Evolutionary conservation across 1,284 basidiomycete genomes (phyloP), one percentile per base, ranked within the genome.

Genomic region (Ganoderma resinaceum): DNA sequence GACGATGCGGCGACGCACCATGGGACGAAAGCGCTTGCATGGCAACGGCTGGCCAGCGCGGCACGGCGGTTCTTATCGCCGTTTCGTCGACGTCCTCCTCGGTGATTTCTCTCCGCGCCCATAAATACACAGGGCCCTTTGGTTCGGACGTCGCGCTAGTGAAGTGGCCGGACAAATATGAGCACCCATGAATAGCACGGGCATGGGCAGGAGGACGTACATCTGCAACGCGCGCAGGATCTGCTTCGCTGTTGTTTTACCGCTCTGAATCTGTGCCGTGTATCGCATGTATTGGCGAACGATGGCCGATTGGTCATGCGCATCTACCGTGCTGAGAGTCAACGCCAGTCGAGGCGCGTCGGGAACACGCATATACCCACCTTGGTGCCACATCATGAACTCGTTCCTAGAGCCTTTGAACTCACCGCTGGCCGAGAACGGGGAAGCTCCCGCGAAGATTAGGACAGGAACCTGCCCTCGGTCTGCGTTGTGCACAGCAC

Each of bases 211-310:
- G 26, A 26, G 14, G 71, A 37, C 43, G 29, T 73, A 89, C 89
- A 89, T 87, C 74, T 92, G 90, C 46, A 92, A 75, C 0, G 89
- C 85, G 49, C 91, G 82, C 61, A 85, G 79, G 12, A 91, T 80
- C 6, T 84, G 80, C 66, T 86, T 82, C 2, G 84, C 77, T 8
- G 85, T 80, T 49, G 82, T 87, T 67, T 79, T 84, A 0, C 85
- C 84, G 67, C 85, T 88, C 31, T 82, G 73, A 4, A 92, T 86
- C 68, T 91, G 88, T 0, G 84, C 81, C 1, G 86, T 85, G 74
- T 86, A 86, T 18, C 90, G 82, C 89, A 91, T 91, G 75, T 92
- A 92, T 72, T 91, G 91, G 3, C 91, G 84, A 23, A 91, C 85
- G 65, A 91, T 90, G 1, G 85, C 82, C 1, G 89, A 75, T 72